Evolutionary conservation across 1,139 yeast genomes (phyloP).

Genomic region (Arxiozyma slooffiae): DNA sequence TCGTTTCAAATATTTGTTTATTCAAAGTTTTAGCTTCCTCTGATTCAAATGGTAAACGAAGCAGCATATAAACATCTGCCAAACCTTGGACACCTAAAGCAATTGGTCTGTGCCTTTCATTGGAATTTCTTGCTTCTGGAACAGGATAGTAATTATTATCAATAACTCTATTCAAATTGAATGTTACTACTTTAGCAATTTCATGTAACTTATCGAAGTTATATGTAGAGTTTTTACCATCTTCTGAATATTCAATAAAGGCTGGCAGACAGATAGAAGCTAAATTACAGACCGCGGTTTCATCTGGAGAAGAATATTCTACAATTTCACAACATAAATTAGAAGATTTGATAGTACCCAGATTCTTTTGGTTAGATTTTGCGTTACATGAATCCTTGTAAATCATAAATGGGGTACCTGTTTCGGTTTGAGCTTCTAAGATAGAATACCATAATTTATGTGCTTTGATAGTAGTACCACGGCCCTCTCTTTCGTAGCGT

Average conservation of each 20-base stretch:
- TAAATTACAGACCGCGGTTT: constrained; percentile 83
- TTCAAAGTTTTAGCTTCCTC: constrained; percentile 62
- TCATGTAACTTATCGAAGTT: constrained; percentile 63
- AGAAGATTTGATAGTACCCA: constrained; percentile 80
- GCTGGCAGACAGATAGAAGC: constrained; percentile 81
- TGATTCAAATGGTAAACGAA: constrained; percentile 73
- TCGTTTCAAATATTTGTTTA: constrained; percentile 77
- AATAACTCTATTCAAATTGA: constrained; percentile 65
- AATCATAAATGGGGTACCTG: constrained; percentile 88
- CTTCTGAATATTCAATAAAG: constrained; percentile 40
- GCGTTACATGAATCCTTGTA: constrained; percentile 81
- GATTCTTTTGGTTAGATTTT: constrained; percentile 75
- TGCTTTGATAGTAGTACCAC: constrained; percentile 46
- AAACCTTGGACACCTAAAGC: constrained; percentile 88
- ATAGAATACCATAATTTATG: constrained; percentile 83
- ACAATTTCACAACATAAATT: constrained; percentile 86
- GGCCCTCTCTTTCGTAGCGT: constrained; percentile 44
- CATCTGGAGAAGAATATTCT: constrained; percentile 77
- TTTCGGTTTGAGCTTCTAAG: constrained; percentile 81
- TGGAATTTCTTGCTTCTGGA: constrained; percentile 55
- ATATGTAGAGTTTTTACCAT: constrained; percentile 39
- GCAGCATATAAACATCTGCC: constrained; percentile 68
- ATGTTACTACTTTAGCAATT: constrained; percentile 62
- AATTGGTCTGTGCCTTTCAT: constrained; percentile 70
- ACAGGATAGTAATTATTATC: constrained; percentile 75